Evolutionary conservation across 352 stramenopile species (phyloP).

Genomic region (Pythium aristosporum): DNA sequence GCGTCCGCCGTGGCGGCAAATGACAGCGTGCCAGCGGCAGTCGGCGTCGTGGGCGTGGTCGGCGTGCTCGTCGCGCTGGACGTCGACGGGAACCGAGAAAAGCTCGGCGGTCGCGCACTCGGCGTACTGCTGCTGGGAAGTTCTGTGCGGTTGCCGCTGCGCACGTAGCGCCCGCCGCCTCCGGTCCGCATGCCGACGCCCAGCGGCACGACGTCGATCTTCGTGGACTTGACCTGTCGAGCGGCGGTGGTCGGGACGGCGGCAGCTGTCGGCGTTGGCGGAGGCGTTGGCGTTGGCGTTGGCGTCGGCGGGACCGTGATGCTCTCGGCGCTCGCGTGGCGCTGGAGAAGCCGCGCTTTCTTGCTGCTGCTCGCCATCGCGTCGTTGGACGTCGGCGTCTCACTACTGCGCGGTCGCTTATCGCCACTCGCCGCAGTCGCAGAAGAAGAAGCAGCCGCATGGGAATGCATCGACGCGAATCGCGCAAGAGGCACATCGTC

Average conservation of each 20-base stretch:
- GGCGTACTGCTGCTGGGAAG: neutral
- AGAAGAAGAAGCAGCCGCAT: slow-evolving; percentile 1
- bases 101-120: slow-evolving; percentile 15
- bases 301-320: neutral
- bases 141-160: slow-evolving; percentile 48
- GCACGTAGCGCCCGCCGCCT: slow-evolving; percentile 64
- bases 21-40: neutral
- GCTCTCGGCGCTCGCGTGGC: slow-evolving; percentile 14
- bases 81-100: slow-evolving; percentile 5
- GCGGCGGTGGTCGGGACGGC: slow-evolving; percentile 25
- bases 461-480: neutral
- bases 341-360: slow-evolving; percentile 16
- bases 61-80: neutral
- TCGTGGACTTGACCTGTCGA: slow-evolving; percentile 39
- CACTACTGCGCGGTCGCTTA: slow-evolving; percentile 25
- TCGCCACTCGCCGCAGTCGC: slow-evolving; percentile 12
- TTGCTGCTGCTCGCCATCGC: slow-evolving; percentile 6
- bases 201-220: slow-evolving; percentile 52
- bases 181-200: slow-evolving; percentile 32
- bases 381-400: slow-evolving; percentile 18
- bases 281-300: slow-evolving; percentile 12
- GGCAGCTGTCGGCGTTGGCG: neutral
- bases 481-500: slow-evolving; percentile 15
- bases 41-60: neutral
- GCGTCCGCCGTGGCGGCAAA: neutral